Percentiles rank a stretch among this genome's conserved stretches.
Conservation (phyloP, 1,284 basidiomycete genomes). For the Moesziomyces antarcticus region DNA sequence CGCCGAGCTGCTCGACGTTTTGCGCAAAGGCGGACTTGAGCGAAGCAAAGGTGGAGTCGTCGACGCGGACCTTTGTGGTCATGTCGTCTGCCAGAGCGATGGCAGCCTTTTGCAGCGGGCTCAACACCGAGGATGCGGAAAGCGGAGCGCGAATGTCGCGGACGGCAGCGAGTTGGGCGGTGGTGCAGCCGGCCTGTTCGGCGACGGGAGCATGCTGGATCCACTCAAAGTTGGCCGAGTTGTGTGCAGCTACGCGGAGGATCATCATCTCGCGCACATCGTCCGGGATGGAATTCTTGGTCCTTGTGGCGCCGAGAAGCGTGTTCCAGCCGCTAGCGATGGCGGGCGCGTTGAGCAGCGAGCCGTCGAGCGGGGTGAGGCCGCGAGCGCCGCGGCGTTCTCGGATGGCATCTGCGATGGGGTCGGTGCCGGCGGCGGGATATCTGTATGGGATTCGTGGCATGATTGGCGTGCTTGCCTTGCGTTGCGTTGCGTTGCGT, state of each 20-base stretch:
- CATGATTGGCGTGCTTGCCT: constrained; percentile 40
- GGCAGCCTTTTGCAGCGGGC: constrained; percentile 60
- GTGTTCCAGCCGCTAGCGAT: constrained; percentile 69
- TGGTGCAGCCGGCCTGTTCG: constrained; percentile 67
- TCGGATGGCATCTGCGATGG: constrained; percentile 69
- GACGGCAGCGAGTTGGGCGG: constrained; percentile 67
- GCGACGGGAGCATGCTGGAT: constrained; percentile 69
- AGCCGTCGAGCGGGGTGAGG: constrained; percentile 69
- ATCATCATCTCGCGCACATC: constrained; percentile 70
- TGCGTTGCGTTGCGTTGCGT: too few relatives aligned
- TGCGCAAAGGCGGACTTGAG: constrained; percentile 48
- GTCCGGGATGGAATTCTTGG: constrained; percentile 68
- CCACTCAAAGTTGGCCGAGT: constrained; percentile 70
- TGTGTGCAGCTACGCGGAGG: constrained; percentile 69
- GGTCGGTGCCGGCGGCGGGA: constrained; percentile 65
- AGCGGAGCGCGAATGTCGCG: constrained; percentile 61
- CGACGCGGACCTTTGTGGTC: constrained; percentile 56
- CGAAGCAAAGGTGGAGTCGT: constrained; percentile 36
- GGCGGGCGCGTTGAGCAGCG: constrained; percentile 67
- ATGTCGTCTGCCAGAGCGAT: constrained; percentile 69
- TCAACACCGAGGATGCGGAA: constrained; percentile 34
- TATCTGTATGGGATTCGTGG: constrained; percentile 67
- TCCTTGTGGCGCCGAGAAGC: constrained; percentile 69
- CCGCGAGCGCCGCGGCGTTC: constrained; percentile 68
- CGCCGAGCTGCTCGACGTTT: constrained; percentile 61